These are phyloP conservation scores for Goffeauzyma gilvescens DNA, from an alignment of 768 basidiomycete species.

Conservation along the genomic window DNA sequence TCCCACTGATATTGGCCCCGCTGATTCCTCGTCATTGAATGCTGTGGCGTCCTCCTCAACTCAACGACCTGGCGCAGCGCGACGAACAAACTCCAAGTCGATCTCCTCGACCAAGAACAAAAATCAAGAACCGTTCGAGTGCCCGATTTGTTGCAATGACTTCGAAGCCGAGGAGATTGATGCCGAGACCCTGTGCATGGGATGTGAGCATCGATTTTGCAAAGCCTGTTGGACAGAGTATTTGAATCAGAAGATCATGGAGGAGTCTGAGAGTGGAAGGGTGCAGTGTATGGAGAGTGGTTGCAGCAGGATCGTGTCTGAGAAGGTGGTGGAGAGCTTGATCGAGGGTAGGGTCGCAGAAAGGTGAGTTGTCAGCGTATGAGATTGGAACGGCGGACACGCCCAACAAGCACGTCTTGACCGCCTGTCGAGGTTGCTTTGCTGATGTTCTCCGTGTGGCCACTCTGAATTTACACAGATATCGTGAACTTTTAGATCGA, in stretches of 20 bases:
- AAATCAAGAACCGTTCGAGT: constrained; percentile 45
- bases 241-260: constrained; percentile 56
- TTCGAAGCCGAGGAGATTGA: constrained; percentile 43
- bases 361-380: constrained; percentile 31
- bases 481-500: constrained; percentile 69
- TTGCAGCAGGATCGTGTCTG: constrained; percentile 29
- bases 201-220: constrained; percentile 74
- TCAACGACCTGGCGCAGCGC: constrained; percentile 5
- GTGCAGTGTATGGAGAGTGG: constrained; percentile 36
- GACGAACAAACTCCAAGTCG: constrained; percentile 3
- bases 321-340: constrained; percentile 5
- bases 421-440: background rate
- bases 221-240: constrained; percentile 68
- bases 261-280: constrained; percentile 35
- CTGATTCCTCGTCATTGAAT: constrained; percentile 16
- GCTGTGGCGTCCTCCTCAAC: constrained; percentile 11
- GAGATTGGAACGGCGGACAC: background rate
- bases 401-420: too few species aligned
- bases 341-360: constrained; percentile 32
- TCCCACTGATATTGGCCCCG: too few species aligned
- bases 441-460: background rate
- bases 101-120: constrained; percentile 17
- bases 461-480: constrained; percentile 38
- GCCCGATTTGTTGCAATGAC: constrained; percentile 67
- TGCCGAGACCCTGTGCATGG: constrained; percentile 46